Base-by-base conservation (phyloP, 164 flowering plant genomes). In the Annona cherimola region DNA sequence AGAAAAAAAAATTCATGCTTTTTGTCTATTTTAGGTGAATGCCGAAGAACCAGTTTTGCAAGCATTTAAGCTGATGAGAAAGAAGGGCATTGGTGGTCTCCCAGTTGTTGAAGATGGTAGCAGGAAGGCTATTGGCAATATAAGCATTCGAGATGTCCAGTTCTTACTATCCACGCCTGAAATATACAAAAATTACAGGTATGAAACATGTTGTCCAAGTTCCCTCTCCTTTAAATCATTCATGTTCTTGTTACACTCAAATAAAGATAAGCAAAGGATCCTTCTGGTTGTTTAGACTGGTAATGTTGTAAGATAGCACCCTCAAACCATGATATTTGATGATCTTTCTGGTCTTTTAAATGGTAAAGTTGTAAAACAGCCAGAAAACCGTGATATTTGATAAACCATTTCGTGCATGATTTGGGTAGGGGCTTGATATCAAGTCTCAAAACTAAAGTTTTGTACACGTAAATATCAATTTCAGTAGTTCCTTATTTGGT, bases 1-100 rank as follows among this genome's bases (percentile, higher is more conserved):
- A 26, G 35, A 26, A 26, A 26, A 26, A 26, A 26, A 26, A 26
- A 26, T 0, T 26, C 35, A 11, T 65, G 20, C 26, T 9, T 14
- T 50, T 45, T 14, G 41, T 63, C n/a, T 77, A 57, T 75, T 74
- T 68, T 67, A 95, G 99, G 93, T 96, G 70, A 69, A 77, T 45
- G 97, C 85, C 79, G 91, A 91, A 67, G 98, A 96, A 61, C 97
- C 99, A 42, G 98, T 91, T 66, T 86, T 96, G 41, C 89, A 87
- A 81, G 99, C 97, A 26, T 96, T 93, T 76, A 90, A 88, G 76
- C 70, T 91, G 76, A 90, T 96, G 96, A 85, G 95, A 79, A 79
- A 78, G 76, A 84, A 79, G 77, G 87, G 90, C 63, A 78, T 91
- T 68, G 98, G 99, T 76, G 99, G 96, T 44, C 66, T 96, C 63